Conservation (phyloP, 2,329 filamentous ascomycete species). For the Pseudopyrenochaeta lycopersici region DNA sequence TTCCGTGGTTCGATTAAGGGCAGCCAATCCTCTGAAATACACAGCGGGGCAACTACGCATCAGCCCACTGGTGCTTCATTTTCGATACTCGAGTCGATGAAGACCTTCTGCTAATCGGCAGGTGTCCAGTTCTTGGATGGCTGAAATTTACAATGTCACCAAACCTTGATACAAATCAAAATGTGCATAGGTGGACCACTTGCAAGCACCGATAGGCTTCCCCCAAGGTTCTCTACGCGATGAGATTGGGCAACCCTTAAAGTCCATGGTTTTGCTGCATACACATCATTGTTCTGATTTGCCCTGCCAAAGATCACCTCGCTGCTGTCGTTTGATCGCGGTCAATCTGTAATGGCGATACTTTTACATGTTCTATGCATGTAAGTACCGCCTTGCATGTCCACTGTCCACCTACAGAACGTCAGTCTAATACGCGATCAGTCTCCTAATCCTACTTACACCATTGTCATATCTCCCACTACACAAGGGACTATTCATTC, state of each 20-base stretch:
- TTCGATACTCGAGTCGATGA: too few relatives aligned
- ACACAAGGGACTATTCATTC: background rate
- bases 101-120: too few relatives aligned
- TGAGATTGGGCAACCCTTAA: background rate
- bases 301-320: background rate
- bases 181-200: too few relatives aligned
- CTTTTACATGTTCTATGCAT: slow-evolving; percentile 2
- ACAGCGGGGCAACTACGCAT: too few relatives aligned
- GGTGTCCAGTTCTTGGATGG: too few relatives aligned
- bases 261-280: background rate
- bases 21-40: too few relatives aligned
- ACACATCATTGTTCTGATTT: background rate
- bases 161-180: too few relatives aligned
- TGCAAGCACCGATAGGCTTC: too few relatives aligned
- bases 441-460: background rate
- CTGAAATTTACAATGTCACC: too few relatives aligned
- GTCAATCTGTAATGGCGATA: background rate
- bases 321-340: background rate
- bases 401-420: background rate
- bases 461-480: slow-evolving; percentile 3
- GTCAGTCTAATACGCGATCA: background rate
- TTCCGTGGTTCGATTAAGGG: too few relatives aligned
- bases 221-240: background rate
- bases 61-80: too few relatives aligned
- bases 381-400: background rate